A percentile compares a stretch with the other conserved stretches of the same genome.
Conservation (phyloP, 352 stramenopile genomes). For the Pythium periplocum region DNA sequence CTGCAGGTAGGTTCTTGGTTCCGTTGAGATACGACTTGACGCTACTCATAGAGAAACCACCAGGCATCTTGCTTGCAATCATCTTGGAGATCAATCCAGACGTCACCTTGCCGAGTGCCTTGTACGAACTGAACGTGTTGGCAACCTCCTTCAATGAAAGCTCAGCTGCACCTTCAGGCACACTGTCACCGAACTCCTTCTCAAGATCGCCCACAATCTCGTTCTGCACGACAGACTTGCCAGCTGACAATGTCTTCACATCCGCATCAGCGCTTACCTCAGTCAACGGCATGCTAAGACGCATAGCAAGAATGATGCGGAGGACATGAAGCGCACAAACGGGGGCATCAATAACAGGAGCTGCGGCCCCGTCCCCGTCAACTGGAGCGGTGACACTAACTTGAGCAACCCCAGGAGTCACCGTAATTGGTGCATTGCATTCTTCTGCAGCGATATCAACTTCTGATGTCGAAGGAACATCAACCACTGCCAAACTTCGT, state of each 20-base stretch:
- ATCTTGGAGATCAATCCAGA: constrained; percentile 62
- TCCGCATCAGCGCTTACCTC: constrained; percentile 70
- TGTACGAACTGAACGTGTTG: constrained; percentile 66
- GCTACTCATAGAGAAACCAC: constrained; percentile 76
- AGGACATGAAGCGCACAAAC: constrained; percentile 64
- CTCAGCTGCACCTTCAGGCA: constrained; percentile 67
- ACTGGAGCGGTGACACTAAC: constrained; percentile 20
- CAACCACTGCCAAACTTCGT: constrained; percentile 17
- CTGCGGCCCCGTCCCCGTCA: constrained; percentile 17
- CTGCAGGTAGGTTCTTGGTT: constrained; percentile 57
- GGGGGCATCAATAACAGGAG: constrained; percentile 45
- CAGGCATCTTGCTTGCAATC: constrained; percentile 74
- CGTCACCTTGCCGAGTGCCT: constrained; percentile 60
- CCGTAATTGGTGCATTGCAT: constrained; percentile 13
- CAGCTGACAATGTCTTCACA: constrained; percentile 77
- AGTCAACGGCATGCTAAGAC: constrained; percentile 62
- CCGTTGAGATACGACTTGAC: constrained; percentile 62
- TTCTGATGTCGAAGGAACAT: constrained; percentile 7
- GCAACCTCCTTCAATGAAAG: constrained; percentile 70
- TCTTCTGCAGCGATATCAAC: constrained; percentile 2
- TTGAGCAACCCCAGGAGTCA: constrained; percentile 19
- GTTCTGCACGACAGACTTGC: constrained; percentile 86
- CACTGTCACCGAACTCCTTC: constrained; percentile 74
- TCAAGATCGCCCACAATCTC: constrained; percentile 85
- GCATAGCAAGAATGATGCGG: constrained; percentile 64